phyloP scores from a whole-genome alignment of 192 early-diverging fungal species.

The Chytriomyces sp. region DNA sequence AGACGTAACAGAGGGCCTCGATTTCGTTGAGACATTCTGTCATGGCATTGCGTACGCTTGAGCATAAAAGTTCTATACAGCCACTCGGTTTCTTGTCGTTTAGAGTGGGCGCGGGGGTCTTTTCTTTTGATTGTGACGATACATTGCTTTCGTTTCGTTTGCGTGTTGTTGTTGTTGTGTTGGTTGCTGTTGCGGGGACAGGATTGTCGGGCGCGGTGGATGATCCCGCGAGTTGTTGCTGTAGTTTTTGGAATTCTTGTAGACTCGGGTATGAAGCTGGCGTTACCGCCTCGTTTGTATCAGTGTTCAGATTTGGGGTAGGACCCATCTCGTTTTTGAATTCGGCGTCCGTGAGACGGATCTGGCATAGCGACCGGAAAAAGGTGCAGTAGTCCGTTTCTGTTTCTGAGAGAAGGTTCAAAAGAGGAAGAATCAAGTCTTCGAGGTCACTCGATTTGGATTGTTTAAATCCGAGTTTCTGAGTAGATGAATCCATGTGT shows the following conservation, averaged over 20 bases:
- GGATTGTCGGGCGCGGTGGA: not conserved
- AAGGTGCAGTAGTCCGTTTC: conserved; percentile 77
- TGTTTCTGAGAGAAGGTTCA: conserved; percentile 61
- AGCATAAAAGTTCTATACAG: conserved; percentile 9
- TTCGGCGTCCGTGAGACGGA: conserved; percentile 48
- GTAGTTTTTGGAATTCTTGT: too few species aligned
- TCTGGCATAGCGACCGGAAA: conserved; percentile 70
- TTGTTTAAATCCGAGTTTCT: conserved; percentile 50
- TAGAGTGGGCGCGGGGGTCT: not conserved
- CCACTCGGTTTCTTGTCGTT: conserved; percentile 5
- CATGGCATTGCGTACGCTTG: not conserved
- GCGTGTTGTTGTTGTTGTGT: not conserved
- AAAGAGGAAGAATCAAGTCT: conserved; percentile 61
- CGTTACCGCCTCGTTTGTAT: too few species aligned
- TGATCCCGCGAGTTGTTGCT: too few species aligned
- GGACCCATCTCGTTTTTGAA: conserved; percentile 44
- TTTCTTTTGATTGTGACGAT: too few species aligned
- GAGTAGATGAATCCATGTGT: not conserved
- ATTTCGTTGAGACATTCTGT: conserved; percentile 17
- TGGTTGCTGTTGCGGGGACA: conserved; percentile 11
- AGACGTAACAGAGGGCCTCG: conserved; percentile 10
- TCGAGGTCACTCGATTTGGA: conserved; percentile 56
- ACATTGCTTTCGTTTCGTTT: too few species aligned
- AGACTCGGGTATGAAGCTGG: too few species aligned
- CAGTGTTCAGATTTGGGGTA: too few species aligned